Evolutionary conservation across 2,329 filamentous ascomycete genomes (phyloP).

Genomic region (Cladophialophora immunda): DNA sequence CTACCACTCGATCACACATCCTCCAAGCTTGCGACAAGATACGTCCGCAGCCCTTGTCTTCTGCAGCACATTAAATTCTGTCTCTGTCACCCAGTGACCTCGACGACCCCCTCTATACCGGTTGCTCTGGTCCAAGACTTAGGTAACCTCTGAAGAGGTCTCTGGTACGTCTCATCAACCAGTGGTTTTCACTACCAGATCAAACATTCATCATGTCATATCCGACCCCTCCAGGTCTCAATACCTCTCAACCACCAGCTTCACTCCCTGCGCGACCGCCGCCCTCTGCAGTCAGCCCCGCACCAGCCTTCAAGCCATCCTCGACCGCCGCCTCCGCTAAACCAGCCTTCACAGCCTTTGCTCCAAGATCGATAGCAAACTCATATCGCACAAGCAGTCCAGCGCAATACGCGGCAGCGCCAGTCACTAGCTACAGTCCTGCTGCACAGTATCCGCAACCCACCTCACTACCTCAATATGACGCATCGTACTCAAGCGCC

Average conservation of each 20-base stretch:
- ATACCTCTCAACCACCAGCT: conserved; percentile 55
- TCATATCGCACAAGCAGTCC: conserved; percentile 47
- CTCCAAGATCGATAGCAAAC: conserved; percentile 65
- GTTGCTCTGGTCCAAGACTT: conserved; percentile 6
- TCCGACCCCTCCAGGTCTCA: conserved; percentile 82
- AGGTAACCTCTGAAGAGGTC: conserved; percentile 24
- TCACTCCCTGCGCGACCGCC: conserved; percentile 83
- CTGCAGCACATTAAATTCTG: not conserved
- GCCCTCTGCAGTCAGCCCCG: conserved; percentile 58
- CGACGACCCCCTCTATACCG: not conserved
- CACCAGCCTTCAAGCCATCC: conserved; percentile 52
- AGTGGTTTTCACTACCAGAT: conserved; percentile 42
- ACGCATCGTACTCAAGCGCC: conserved; percentile 55
- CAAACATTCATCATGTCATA: conserved; percentile 76
- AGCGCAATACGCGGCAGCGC: conserved; percentile 49
- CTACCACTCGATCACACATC: not conserved
- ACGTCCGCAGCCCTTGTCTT: not conserved
- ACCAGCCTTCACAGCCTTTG: conserved; percentile 63
- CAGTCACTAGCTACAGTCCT: conserved; percentile 44
- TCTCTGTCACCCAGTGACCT: not conserved
- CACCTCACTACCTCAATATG: conserved; percentile 55
- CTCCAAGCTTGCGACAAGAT: not conserved
- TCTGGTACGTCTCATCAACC: conserved; percentile 36
- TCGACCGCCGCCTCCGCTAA: conserved; percentile 56
- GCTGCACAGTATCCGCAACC: conserved; percentile 42